Base-by-base conservation (phyloP, 257 asterid species). In the Buddleja alternifolia region DNA sequence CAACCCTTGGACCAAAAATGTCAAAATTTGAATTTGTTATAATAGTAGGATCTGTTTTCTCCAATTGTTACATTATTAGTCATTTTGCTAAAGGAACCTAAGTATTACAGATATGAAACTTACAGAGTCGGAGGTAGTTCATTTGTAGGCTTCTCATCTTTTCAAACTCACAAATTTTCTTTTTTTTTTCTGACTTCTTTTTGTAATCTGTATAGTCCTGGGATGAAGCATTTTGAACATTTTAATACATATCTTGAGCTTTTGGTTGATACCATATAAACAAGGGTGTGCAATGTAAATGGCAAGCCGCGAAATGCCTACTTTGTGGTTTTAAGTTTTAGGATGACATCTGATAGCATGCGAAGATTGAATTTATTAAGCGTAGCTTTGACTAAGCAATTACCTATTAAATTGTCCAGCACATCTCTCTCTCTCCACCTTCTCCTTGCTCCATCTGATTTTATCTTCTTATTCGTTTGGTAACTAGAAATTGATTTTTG, bases 401-500 rank as follows among this genome's bases (percentile, higher is more conserved):
- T 10, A 29, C 60, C 15, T 29, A 5, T 29, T 29, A 29, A 46
- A 17, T 47, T 61, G 24, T 46, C 54, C 36, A 66, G 57, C 56
- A 56, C 23, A 41, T 57, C 29, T 37, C 19, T 32, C 72, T 72
- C 39, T 17, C 56, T 44, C 44, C 54, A 34, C 36, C 44, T 16
- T 24, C 63, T 46, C 60, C 32, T 23, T 69, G 46, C 52, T 65
- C 59, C 61, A 60, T 54, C 41, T 73, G 34, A 10, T 36, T 70
- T 67, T 39, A 23, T 63, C 53, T 46, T 69, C 32, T 58, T 53
- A 11, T 8, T 20, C 52, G n/a, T 60, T 44, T 1, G 40, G 63
- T 61, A 70, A 71, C 69, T 95, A 92, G 98, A 92, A 80, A 78
- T 77, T 89, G 81, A 92, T 92, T 69, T 92, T 92, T 75, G 84